Evolutionary conservation across 1,139 yeast genomes (phyloP), one percentile per base, ranked within the genome.

Genomic region (Lodderomyces metapsilosis): DNA sequence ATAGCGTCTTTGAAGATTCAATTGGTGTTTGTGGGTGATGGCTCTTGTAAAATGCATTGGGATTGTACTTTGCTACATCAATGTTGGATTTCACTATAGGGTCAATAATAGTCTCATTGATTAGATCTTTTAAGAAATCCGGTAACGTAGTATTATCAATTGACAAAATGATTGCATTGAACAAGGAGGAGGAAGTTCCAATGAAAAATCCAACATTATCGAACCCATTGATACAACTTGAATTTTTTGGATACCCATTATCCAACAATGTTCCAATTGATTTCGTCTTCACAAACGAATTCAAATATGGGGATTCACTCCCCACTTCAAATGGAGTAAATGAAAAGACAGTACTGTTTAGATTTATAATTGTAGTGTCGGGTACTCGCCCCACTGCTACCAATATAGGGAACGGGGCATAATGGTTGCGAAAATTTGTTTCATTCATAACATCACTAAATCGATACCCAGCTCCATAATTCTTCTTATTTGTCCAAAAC

Each of bases 171-270:
- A 37, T 30, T 2, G 16, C 37, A 31, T 86, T 88, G 67, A 88
- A 88, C 43, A 88, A 66, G 0, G 92, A 73, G 0, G 95, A 83
- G 0, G 94, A 84, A 2, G 94, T 83, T 34, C 94, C 95, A 62
- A 85, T 63, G 33, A 84, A 68, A 58, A 78, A 86, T 1, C 91
- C 95, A 5, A 86, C 84, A 57, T 86, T 86, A 59, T 86, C 95
- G 49, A 75, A 82, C 2, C 94, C 95, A 11, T 70, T 74, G 43
- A 78, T 63, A 64, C 95, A 86, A 9, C 52, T 47, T 22, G 48
- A 52, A 36, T 54, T 52, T 5, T 23, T 21, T 8, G 70, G 63
- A 20, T 45, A 43, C 4, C 74, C 74, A 43, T 65, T 61, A 33
- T 50, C 50, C 11, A 64, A 63, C 1, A 58, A 47, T 11, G 71